Evolutionary conservation across 2,329 filamentous ascomycete genomes (phyloP).

Genomic region (Pseudocercospora macadamiae): DNA sequence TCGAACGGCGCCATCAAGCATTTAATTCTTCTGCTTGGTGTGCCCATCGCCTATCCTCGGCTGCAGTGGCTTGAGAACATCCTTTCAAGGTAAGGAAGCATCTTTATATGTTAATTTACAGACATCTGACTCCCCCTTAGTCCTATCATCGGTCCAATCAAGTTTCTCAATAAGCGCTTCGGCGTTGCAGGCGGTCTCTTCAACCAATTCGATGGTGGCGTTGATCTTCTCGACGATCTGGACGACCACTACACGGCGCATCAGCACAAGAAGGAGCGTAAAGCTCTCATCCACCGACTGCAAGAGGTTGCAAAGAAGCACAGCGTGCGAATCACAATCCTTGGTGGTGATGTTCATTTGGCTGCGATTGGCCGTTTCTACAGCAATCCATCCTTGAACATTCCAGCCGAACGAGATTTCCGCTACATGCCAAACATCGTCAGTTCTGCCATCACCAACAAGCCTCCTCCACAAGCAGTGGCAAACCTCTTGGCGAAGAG

Average conservation of each 20-base stretch:
- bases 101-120: not conserved
- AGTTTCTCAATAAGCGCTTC: conserved; percentile 87
- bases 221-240: conserved; percentile 66
- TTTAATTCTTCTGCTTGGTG: conserved; percentile 65
- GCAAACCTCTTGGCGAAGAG: conserved; percentile 65
- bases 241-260: conserved; percentile 82
- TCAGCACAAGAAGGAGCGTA: conserved; percentile 88
- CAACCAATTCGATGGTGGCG: conserved; percentile 85
- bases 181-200: conserved; percentile 84
- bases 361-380: conserved; percentile 68
- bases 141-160: conserved; percentile 84
- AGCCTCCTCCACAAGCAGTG: conserved; percentile 66
- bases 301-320: conserved; percentile 61
- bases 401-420: conserved; percentile 61
- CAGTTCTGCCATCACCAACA: conserved; percentile 68
- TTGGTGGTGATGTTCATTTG: conserved; percentile 67
- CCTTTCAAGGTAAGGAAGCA: conserved; percentile 50
- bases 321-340: conserved; percentile 62
- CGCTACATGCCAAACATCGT: conserved; percentile 68
- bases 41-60: conserved; percentile 72
- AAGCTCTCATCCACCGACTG: conserved; percentile 67
- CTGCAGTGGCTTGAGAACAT: conserved; percentile 97
- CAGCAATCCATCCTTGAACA: conserved; percentile 59
- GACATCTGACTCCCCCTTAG: conserved; percentile 47
- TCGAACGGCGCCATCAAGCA: conserved; percentile 63